Conservation (phyloP, 805 yeast species). For the Starmerella sirachaensis region DNA sequence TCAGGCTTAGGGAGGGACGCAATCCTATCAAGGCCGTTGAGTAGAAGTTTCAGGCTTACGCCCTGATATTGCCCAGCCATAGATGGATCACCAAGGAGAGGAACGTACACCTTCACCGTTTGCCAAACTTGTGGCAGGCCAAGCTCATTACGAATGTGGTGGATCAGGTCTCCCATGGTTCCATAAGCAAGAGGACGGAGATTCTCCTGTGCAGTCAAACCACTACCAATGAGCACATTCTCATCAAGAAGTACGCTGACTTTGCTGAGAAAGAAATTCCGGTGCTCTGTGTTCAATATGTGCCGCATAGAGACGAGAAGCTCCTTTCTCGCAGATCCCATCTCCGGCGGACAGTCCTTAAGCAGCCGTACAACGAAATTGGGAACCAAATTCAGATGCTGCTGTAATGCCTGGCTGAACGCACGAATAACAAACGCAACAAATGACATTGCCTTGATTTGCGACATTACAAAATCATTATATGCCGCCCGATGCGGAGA, state of each 20-base stretch:
- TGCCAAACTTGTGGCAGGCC: slow-evolving; percentile 75
- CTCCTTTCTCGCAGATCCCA: slow-evolving; percentile 85
- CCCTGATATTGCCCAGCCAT: slow-evolving; percentile 84
- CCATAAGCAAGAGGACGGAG: slow-evolving; percentile 88
- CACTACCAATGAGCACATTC: slow-evolving; percentile 78
- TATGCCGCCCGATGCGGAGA: slow-evolving; percentile 53
- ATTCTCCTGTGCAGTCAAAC: slow-evolving; percentile 81
- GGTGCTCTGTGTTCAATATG: slow-evolving; percentile 79
- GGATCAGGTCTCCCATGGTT: slow-evolving; percentile 90
- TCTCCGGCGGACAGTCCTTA: slow-evolving; percentile 92
- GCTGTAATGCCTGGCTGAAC: slow-evolving; percentile 52
- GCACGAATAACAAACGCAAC: slow-evolving; percentile 86
- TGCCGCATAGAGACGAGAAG: slow-evolving; percentile 88
- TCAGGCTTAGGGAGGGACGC: slow-evolving; percentile 67
- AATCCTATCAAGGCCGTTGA: slow-evolving; percentile 81
- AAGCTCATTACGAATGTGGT: slow-evolving; percentile 74
- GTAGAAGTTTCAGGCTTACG: slow-evolving; percentile 83
- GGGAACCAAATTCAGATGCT: slow-evolving; percentile 57
- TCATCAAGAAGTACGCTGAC: slow-evolving; percentile 79
- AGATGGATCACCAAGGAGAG: slow-evolving; percentile 65
- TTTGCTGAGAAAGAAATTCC: slow-evolving; percentile 71
- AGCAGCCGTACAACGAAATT: slow-evolving; percentile 72
- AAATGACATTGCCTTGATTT: slow-evolving; percentile 92
- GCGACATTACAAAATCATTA: slow-evolving; percentile 82
- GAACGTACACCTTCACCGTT: slow-evolving; percentile 72